Evolutionary conservation across 163 green algal species (phyloP).

Genomic region (Chlorella variabilis): DNA sequence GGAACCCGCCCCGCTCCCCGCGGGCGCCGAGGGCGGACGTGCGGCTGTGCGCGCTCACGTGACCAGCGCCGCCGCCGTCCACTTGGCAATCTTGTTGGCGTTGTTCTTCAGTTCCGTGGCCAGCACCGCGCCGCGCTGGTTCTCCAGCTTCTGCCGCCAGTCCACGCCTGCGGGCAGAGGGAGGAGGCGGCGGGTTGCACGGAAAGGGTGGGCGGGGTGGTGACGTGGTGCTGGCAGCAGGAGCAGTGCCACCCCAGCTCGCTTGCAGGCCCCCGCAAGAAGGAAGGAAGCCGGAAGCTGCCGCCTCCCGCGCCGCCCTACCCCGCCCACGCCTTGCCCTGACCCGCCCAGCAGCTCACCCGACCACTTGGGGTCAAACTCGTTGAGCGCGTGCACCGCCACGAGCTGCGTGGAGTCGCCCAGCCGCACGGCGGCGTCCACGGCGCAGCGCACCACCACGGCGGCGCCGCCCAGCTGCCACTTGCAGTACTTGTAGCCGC

Average conservation of each 20-base stretch:
- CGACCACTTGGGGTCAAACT: constrained; percentile 89
- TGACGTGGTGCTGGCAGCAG: too few species aligned
- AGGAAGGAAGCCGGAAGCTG: too few species aligned
- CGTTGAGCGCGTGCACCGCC: constrained; percentile 93
- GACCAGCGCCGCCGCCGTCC: constrained; percentile 92
- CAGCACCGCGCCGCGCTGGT: constrained; percentile 95
- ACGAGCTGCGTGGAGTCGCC: constrained; percentile 77
- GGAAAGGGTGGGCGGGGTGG: background rate
- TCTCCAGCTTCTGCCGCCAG: constrained; percentile 97
- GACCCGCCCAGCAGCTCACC: constrained; percentile 2
- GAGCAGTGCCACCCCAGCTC: too few species aligned
- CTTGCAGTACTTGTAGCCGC: constrained; percentile 78
- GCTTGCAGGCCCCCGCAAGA: too few species aligned
- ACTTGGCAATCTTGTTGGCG: constrained; percentile 96
- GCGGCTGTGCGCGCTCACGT: background rate
- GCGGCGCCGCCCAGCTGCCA: constrained; percentile 76
- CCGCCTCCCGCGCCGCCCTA: too few species aligned
- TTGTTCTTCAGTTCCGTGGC: constrained; percentile 99
- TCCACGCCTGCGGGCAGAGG: constrained; percentile 69
- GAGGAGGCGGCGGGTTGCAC: background rate
- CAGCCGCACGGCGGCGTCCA: constrained; percentile 86
- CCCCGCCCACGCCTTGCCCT: too few species aligned
- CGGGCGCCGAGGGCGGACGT: too few species aligned
- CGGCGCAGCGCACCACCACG: constrained; percentile 94
- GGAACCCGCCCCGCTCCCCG: too few species aligned